These are phyloP conservation scores for Silene coronaria DNA, from an alignment of 179 eudicot genomes.

Conservation along the genomic window DNA sequence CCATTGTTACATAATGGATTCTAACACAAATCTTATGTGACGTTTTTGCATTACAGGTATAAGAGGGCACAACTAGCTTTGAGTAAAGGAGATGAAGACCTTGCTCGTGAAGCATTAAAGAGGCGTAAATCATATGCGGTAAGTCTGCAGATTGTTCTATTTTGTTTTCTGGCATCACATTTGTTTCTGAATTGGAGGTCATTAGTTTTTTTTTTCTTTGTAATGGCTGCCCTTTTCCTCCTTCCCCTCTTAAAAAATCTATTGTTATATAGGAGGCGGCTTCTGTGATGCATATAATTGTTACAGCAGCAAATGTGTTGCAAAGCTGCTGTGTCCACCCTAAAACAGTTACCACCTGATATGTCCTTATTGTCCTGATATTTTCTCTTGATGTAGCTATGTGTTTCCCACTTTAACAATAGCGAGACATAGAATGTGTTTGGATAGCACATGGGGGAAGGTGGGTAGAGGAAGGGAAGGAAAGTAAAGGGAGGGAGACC, in stretches of 20 bases:
- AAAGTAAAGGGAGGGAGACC: too few species aligned
- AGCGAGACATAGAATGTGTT: background rate
- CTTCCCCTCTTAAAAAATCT: background rate
- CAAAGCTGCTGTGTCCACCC: too few species aligned
- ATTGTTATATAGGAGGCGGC: background rate
- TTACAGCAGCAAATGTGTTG: too few species aligned
- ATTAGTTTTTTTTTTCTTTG: background rate
- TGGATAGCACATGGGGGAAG: too few species aligned
- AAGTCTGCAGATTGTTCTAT: constrained; percentile 26
- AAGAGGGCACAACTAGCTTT: constrained; percentile 90
- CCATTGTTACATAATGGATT: background rate
- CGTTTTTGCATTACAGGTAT: constrained; percentile 48
- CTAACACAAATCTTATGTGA: background rate
- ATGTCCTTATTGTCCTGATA: too few species aligned
- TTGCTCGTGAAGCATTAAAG: constrained; percentile 99
- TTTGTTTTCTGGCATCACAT: background rate
- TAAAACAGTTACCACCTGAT: too few species aligned
- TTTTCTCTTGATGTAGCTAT: too few species aligned
- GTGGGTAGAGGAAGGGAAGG: too few species aligned
- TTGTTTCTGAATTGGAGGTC: background rate
- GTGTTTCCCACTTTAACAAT: background rate
- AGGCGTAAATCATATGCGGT: constrained; percentile 91
- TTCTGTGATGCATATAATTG: background rate
- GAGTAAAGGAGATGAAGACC: constrained; percentile 90
- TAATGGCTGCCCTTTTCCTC: background rate